These are phyloP conservation scores for Thelonectria discophora DNA, from an alignment of 2,329 filamentous ascomycete genomes.

Conservation along the genomic window DNA sequence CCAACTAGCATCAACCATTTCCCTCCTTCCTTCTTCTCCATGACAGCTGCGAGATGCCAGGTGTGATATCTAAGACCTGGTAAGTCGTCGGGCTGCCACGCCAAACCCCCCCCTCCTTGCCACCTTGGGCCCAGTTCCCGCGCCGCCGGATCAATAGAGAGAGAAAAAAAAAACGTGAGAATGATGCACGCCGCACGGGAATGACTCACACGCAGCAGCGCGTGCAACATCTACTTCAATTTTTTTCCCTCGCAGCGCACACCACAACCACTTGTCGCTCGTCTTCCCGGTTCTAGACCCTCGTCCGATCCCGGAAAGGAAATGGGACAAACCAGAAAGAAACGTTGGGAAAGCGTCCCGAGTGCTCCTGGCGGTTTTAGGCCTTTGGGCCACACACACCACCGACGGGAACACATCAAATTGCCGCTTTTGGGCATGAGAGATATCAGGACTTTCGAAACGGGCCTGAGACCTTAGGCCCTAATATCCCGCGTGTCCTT, in stretches of 20 bases:
- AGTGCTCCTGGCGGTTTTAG: background rate
- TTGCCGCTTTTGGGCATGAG: slow-evolving; percentile 1
- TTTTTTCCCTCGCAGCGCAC: too few species aligned
- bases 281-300: slow-evolving; percentile 25
- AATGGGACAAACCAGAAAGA: background rate
- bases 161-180: slow-evolving; percentile 23
- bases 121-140: slow-evolving; percentile 38
- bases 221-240: slow-evolving; percentile 15
- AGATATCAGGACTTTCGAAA: background rate
- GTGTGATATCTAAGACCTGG: too few species aligned
- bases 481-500: background rate
- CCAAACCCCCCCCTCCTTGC: slow-evolving; percentile 25
- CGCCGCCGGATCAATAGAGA: too few species aligned
- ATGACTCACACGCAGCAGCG: slow-evolving; percentile 45
- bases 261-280: slow-evolving; percentile 25
- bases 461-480: background rate
- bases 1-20: background rate
- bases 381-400: background rate
- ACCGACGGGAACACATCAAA: background rate
- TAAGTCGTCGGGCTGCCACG: slow-evolving; percentile 16
- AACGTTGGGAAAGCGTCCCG: background rate
- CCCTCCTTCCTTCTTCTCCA: too few species aligned
- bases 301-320: slow-evolving; percentile 7
- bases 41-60: slow-evolving; percentile 5
- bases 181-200: slow-evolving; percentile 12